phyloP scores from a whole-genome alignment of 129 eudicot genomes.

The Artemisia annua region DNA sequence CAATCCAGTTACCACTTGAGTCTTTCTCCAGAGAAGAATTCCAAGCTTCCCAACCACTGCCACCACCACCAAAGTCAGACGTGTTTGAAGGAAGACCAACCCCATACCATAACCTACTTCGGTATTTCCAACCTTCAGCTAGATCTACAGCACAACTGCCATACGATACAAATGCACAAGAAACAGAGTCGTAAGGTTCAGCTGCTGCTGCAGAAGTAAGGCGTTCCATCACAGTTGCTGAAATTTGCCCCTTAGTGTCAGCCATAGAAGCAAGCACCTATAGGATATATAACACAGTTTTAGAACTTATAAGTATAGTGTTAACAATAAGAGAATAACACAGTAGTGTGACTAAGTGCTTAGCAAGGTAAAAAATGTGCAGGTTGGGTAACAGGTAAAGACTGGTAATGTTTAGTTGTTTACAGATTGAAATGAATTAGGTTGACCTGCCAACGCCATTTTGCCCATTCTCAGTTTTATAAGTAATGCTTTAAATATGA shows the following conservation, averaged over 20 bases:
- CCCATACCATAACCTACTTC: conserved; percentile 92
- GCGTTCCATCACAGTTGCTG: conserved; percentile 83
- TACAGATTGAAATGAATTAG: not conserved
- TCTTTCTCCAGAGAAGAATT: conserved; percentile 79
- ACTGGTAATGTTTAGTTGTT: not conserved
- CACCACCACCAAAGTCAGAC: conserved; percentile 77
- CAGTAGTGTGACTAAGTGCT: not conserved
- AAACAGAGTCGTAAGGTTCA: conserved; percentile 95
- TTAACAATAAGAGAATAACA: conserved; percentile 17
- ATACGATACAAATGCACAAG: conserved; percentile 90
- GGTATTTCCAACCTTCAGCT: conserved; percentile 87
- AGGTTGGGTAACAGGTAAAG: conserved; percentile 2
- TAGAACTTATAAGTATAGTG: conserved; percentile 19
- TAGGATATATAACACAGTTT: conserved; percentile 16
- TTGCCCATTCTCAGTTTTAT: not conserved
- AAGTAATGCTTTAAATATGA: conserved; percentile 2
- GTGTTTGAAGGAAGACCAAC: conserved; percentile 68
- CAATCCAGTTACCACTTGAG: conserved; percentile 79
- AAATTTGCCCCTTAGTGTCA: conserved; percentile 79
- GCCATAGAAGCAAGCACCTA: conserved; percentile 93
- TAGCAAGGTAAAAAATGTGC: conserved; percentile 14
- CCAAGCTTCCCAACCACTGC: conserved; percentile 96
- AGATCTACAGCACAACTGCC: conserved; percentile 82
- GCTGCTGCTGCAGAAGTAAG: conserved; percentile 97
- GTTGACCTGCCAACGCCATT: conserved; percentile 15